phyloP scores from a whole-genome alignment of 2,329 filamentous ascomycete species.

The Colletotrichum lupini region DNA sequence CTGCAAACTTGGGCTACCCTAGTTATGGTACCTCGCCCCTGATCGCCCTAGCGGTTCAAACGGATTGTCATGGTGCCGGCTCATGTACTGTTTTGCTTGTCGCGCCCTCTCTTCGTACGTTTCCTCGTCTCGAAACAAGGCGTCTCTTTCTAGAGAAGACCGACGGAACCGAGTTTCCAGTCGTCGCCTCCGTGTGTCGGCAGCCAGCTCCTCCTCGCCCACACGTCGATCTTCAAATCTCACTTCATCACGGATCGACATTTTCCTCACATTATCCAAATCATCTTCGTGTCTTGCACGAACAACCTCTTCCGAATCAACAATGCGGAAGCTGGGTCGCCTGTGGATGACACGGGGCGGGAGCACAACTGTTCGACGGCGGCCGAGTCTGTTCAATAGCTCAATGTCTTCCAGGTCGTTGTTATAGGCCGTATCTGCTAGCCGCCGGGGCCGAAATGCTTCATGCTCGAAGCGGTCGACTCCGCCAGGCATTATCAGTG shows the following conservation, averaged over 20 bases:
- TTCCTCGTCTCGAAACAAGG: slow-evolving; percentile 8
- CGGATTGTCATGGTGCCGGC: slow-evolving; percentile 26
- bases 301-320: slow-evolving; percentile 25
- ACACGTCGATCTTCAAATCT: slow-evolving; percentile 5
- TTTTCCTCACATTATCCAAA: slow-evolving; percentile 17
- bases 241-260: slow-evolving; percentile 11
- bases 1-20: not conserved
- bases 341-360: slow-evolving; percentile 26
- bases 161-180: slow-evolving; percentile 28
- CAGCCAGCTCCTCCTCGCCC: slow-evolving; percentile 8
- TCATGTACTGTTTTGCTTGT: slow-evolving; percentile 21
- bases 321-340: slow-evolving; percentile 5
- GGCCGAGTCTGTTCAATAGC: not conserved
- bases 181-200: not conserved
- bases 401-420: not conserved
- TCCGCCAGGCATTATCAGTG: not conserved
- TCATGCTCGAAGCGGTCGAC: slow-evolving; percentile 13
- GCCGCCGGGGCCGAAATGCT: not conserved
- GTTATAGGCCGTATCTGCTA: not conserved
- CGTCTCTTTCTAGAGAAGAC: slow-evolving; percentile 3
- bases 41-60: slow-evolving; percentile 31
- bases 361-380: slow-evolving; percentile 5
- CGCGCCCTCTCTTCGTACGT: slow-evolving; percentile 24
- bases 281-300: slow-evolving; percentile 31
- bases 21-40: slow-evolving; percentile 5